Base-by-base conservation (phyloP, 306 rosid species). In the Inga oerstediana region DNA sequence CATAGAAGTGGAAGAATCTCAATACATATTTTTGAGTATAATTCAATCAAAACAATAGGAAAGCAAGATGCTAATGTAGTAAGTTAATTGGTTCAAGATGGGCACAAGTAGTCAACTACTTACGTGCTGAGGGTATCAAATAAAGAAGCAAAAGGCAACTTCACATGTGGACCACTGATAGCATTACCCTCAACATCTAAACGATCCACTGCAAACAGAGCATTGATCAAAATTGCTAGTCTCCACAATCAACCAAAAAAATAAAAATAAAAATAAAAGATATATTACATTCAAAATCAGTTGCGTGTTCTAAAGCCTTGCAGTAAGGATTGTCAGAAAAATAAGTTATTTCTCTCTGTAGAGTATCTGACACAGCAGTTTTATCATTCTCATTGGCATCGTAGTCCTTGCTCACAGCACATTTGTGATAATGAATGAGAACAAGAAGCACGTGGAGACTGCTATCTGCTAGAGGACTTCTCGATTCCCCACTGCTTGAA, bases 51-150 rank as follows among this genome's bases (percentile, higher is more conserved):
- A 74, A 74, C 52, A 30, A 43, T 62, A 73, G 76, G 52, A 62
- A 73, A 75, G 30, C 79, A 78, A 37, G 58, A 45, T 66, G 19
- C 10, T 35, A 30, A 67, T 51, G 22, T 77, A 67, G 70, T 45
- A 72, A 34, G 69, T 62, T 76, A 61, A 64, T 69, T 39, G 75
- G 65, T 72, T 79, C 80, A 82, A 75, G 44, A 48, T 4, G 4
- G 44, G 68, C 74, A 75, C 35, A 77, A 45, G 76, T 34, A 80
- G 62, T 70, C 19, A 82, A 34, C 72, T 68, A 88, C 99, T 91
- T 80, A 97, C 99, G 64, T 80, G 87, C 99, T 98, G 83, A 97
- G 93, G 71, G 97, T 93, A 87, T 94, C 97, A 51, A 94, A 97
- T 83, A 97, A 86, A 9, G 94, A 79, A 66, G 99, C 98, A 88